Percentiles rank a stretch among this genome's conserved stretches.
These are phyloP conservation scores for Monosporascus sp. DNA, from an alignment of 2,329 filamentous ascomycete genomes.

Conservation along the genomic window DNA sequence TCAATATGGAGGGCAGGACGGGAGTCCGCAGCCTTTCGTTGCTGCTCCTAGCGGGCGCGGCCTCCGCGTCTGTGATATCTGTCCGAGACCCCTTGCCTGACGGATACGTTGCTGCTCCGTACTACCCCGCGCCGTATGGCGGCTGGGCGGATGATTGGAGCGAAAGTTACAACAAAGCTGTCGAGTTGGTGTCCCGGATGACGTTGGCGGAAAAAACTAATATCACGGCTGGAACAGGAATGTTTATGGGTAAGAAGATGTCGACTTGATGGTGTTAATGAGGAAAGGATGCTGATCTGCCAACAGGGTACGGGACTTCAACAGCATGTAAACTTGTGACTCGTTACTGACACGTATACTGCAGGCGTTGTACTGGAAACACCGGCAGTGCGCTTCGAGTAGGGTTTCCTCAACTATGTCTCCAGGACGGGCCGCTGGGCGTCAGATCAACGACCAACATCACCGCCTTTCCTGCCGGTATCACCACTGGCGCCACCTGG, in stretches of 20 bases:
- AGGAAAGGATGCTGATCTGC: conserved; percentile 6
- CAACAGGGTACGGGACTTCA: conserved; percentile 11
- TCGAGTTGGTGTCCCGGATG: conserved; percentile 65
- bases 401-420: conserved; percentile 66
- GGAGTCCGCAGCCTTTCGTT: conserved; percentile 21
- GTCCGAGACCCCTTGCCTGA: conserved; percentile 24
- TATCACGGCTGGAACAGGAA: conserved; percentile 65
- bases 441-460: conserved; percentile 68
- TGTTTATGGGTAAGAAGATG: conserved; percentile 56
- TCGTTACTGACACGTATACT: conserved; percentile 4
- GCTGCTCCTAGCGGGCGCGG: conserved; percentile 10
- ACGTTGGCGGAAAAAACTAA: conserved; percentile 78
- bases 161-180: conserved; percentile 65
- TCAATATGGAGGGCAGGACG: conserved; percentile 16
- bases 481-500: conserved; percentile 70
- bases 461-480: conserved; percentile 74
- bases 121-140: conserved; percentile 67
- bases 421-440: conserved; percentile 68
- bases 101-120: conserved; percentile 48
- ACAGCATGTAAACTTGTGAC: background rate
- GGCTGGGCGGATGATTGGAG: conserved; percentile 67
- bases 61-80: conserved; percentile 13
- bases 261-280: conserved; percentile 11
- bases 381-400: conserved; percentile 66
- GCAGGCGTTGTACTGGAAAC: conserved; percentile 66